Evolutionary conservation across 805 yeast genomes (phyloP), one percentile per base, ranked within the genome.

Genomic region (Candida nitratophila): DNA sequence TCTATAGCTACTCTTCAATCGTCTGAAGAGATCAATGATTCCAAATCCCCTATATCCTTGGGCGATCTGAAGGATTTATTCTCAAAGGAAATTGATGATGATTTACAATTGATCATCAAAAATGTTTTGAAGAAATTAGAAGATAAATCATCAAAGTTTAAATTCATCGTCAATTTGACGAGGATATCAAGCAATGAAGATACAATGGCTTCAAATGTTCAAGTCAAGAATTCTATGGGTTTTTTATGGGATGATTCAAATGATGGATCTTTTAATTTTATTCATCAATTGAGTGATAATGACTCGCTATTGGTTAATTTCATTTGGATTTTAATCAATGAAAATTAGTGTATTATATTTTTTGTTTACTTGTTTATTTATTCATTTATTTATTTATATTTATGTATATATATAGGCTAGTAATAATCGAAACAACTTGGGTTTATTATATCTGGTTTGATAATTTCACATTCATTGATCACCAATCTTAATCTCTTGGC

Each of bases 181-280:
- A 50, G 52, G 2, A 47, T 79, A 14, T 20, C 31, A 4, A 51
- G 49, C 10, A 48, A 57, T 19, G 32, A 46, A 5, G 53, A 52
- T 12, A 49, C 50, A 19, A 52, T 56, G 4, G 54, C 55, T 21
- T 50, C 71, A 17, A 50, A 6, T 19, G 17, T 11, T 26, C 14
- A 37, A 4, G 9, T 39, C 4, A n/a, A 15, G 5, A 19, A 30
- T 17, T 22, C 9, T 2, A 64, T 77, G 40, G 83, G 81, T 11
- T 73, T 81, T 0, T 62, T 71, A 4, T 81, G 86, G 85, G 79
- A 79, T 48, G 54, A 64, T 9, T 60, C 63, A 12, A 76, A 67
- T 39, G 88, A 81, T 57, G 86, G 86, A 2, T 61, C 68, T 30
- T 60, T 71, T 12, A 66, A 66, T 21, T 44, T 73, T 19, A 62